phyloP scores from a whole-genome alignment of 2,329 filamentous ascomycete species.

The Pestalotiopsis sp. region DNA sequence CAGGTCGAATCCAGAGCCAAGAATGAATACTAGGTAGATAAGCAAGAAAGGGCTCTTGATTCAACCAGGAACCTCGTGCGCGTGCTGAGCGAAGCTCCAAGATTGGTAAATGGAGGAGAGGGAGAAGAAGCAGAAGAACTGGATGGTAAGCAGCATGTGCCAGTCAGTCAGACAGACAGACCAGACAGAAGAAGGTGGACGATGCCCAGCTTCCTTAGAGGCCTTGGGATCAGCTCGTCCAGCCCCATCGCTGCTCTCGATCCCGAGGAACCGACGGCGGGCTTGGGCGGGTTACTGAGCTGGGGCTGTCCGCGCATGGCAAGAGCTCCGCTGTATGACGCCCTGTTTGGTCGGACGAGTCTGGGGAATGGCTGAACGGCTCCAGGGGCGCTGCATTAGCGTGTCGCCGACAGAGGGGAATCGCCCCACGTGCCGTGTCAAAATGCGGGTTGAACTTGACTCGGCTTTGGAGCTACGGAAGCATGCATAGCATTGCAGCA shows the following conservation, averaged over 20 bases:
- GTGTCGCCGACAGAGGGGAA: conserved; percentile 1
- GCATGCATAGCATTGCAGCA: neutral
- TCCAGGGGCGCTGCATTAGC: conserved; percentile 5
- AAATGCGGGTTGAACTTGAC: conserved; percentile 1
- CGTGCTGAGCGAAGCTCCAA: neutral
- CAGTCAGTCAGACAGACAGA: too few relatives aligned
- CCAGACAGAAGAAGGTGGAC: neutral
- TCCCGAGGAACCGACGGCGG: neutral
- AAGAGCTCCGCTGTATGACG: neutral
- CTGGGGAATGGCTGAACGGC: neutral
- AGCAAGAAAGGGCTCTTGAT: neutral
- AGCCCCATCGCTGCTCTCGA: neutral
- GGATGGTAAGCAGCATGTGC: neutral
- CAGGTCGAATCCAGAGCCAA: neutral
- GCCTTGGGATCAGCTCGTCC: neutral
- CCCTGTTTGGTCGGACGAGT: neutral
- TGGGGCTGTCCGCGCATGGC: neutral
- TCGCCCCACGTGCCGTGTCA: neutral
- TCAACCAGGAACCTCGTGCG: neutral
- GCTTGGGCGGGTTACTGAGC: neutral
- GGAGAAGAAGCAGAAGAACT: neutral
- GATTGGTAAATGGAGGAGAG: neutral
- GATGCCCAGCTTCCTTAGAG: neutral
- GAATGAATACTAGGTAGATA: neutral
- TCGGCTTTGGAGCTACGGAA: neutral